Evolutionary conservation across 2,329 filamentous ascomycete species (phyloP).

Genomic region (Coniochaeta hoffmannii): DNA sequence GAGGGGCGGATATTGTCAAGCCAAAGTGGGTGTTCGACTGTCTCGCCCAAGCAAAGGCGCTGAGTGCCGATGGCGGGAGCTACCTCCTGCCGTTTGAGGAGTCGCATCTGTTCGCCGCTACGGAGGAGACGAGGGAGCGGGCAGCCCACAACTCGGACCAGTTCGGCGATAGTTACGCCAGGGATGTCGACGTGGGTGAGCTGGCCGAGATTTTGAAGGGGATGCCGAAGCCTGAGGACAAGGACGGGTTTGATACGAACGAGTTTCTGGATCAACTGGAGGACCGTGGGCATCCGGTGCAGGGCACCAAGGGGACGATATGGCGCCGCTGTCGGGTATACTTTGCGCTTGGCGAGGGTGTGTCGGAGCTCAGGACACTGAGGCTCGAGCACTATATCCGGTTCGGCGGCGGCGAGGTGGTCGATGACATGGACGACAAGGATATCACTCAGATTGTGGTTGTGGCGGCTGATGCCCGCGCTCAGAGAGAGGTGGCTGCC

Average conservation of each 20-base stretch:
- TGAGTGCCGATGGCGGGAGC: conserved; percentile 26
- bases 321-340: conserved; percentile 40
- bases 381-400: conserved; percentile 49
- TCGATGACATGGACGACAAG: conserved; percentile 39
- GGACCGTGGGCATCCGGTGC: conserved; percentile 46
- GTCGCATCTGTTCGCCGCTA: conserved; percentile 65
- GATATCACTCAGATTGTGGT: conserved; percentile 69
- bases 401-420: conserved; percentile 62
- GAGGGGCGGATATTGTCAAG: conserved; percentile 63
- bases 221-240: conserved; percentile 15
- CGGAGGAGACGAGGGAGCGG: conserved; percentile 43
- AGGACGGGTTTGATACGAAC: conserved; percentile 27
- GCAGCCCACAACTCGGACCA: conserved; percentile 61
- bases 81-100: conserved; percentile 57
- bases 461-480: conserved; percentile 33
- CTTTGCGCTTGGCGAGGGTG: conserved; percentile 25
- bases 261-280: conserved; percentile 48
- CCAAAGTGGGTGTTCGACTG: conserved; percentile 83
- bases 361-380: conserved; percentile 24
- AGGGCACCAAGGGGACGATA: conserved; percentile 40
- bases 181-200: conserved; percentile 41
- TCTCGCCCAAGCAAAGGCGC: conserved; percentile 41
- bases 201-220: conserved; percentile 31
- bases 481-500: conserved; percentile 29
- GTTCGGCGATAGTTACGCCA: conserved; percentile 76